Base-by-base conservation (phyloP, 1,139 yeast species). In the Hemisphaericaspora lyxosophila region DNA sequence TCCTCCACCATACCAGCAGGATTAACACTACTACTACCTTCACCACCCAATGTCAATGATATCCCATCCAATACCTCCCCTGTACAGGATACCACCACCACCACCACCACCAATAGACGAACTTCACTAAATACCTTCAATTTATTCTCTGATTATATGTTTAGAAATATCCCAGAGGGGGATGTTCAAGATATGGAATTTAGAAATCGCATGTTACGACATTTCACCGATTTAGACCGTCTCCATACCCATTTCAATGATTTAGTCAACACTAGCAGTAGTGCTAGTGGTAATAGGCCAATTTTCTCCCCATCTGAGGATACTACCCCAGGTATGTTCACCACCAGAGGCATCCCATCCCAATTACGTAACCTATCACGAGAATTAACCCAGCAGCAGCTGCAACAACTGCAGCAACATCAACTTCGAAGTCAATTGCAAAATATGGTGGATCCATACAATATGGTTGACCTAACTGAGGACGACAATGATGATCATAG, bases 361-460 rank as follows among this genome's bases (percentile, higher is more conserved):
- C 48, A 45, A 19, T 37, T 46, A 16, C 34, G 48, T 32, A 45
- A 45, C 17, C 20, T 45, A 18, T 38, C 49, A 11, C 37, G 47
- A 31, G 47, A 40, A 19, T 29, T 43, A 12, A 34, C 43, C 11
- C 28, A 38, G 8, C 31, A 31, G n/a, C 31, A 25, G 9, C 20
- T n/a, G 9, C 19, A n/a, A 6, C 31, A 24, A 31, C 16, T 14
- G 9, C 23, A 18, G n/a, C 15, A 6, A 24, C 26, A 19, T n/a
- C n/a, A n/a, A n/a, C n/a, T n/a, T n/a, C n/a, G n/a, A n/a, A n/a
- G n/a, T n/a, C n/a, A n/a, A n/a, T n/a, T n/a, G n/a, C n/a, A n/a
- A n/a, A n/a, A n/a, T n/a, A n/a, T n/a, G n/a, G n/a, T n/a, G n/a
- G n/a, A n/a, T n/a, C n/a, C n/a, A n/a, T n/a, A n/a, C n/a, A 19